These are phyloP conservation scores for Austroboletus rostrupii DNA, from an alignment of 1,284 basidiomycete genomes.

Conservation along the genomic window DNA sequence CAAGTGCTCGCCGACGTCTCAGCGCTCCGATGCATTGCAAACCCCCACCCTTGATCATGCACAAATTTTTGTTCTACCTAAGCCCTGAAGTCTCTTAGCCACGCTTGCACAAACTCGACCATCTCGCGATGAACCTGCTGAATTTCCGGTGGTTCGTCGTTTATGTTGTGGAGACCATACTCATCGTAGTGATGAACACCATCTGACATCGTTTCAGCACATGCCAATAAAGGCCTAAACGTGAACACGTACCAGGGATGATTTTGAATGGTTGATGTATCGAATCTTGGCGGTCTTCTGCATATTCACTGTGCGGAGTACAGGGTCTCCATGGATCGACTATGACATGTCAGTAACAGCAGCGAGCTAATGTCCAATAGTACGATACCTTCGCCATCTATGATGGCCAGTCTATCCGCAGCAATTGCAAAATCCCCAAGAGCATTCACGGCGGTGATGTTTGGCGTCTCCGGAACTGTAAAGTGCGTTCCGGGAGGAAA, in stretches of 20 bases:
- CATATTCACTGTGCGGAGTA: constrained; percentile 82
- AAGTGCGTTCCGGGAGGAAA: constrained; percentile 79
- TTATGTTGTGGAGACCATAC: constrained; percentile 67
- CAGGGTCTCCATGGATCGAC: constrained; percentile 90
- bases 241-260: constrained; percentile 64
- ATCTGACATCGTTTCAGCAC: constrained; percentile 37
- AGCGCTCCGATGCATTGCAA: neutral
- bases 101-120: constrained; percentile 76
- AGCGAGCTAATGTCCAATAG: neutral
- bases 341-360: constrained; percentile 25
- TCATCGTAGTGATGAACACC: constrained; percentile 92
- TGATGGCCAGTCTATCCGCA: constrained; percentile 77
- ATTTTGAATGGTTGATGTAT: constrained; percentile 78
- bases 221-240: neutral
- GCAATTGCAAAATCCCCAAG: constrained; percentile 76
- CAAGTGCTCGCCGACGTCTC: no score
- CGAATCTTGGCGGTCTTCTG: constrained; percentile 68
- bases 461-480: constrained; percentile 67
- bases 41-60: no score
- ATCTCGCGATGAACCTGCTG: constrained; percentile 77
- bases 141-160: constrained; percentile 76
- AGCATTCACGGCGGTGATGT: constrained; percentile 75
- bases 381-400: constrained; percentile 72
- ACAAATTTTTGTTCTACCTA: constrained; percentile 11
- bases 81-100: constrained; percentile 66